Evolutionary conservation across 1,284 basidiomycete genomes (phyloP), one percentile per base, ranked within the genome.

Genomic region (Macrocystidia cucumis): DNA sequence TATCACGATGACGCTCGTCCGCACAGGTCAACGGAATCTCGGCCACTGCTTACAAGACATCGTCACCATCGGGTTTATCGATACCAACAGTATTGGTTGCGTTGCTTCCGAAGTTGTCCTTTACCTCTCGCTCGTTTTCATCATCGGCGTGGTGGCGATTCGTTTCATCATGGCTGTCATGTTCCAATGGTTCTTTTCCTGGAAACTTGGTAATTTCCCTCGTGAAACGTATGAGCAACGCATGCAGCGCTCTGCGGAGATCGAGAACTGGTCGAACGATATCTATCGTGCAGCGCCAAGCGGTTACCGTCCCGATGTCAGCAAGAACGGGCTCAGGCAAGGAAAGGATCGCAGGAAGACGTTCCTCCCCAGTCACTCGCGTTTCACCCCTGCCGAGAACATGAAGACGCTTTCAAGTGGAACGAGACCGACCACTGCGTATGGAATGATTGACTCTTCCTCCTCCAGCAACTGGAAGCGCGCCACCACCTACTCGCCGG

Each of bases 101-200:
- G 87, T 98, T 40, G 92, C 93, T 2, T 97, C 95, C 14, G 72
- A 87, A 42, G 83, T 97, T 42, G 92, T 98, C 27, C 81, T 98
- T 41, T 96, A 95, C 57, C 70, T 97, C 38, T 97, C 95, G 31
- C 80, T 98, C 48, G 78, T 95, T 47, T 96, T 98, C 74, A 98
- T 99, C 57, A 82, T 97, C 44, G 96, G 95, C 42, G 93, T 97
- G 41, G 95, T 98, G 38, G 70, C 76, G 37, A 93, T 97, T 62
- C 91, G 92, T 43, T 99, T 98, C 67, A 68, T 76, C 48, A 95
- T 98, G 91, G 95, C 96, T 27, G 87, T 98, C 49, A 70, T 91
- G 55, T 99, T 98, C 60, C 75, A 88, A 26, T 99, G 95, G 95
- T 98, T 97, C 73, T 80, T 91, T 54, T 91, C 88, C 14, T 92